Conservation (phyloP, 2,329 filamentous ascomycete genomes). For the Penicillium sp. region DNA sequence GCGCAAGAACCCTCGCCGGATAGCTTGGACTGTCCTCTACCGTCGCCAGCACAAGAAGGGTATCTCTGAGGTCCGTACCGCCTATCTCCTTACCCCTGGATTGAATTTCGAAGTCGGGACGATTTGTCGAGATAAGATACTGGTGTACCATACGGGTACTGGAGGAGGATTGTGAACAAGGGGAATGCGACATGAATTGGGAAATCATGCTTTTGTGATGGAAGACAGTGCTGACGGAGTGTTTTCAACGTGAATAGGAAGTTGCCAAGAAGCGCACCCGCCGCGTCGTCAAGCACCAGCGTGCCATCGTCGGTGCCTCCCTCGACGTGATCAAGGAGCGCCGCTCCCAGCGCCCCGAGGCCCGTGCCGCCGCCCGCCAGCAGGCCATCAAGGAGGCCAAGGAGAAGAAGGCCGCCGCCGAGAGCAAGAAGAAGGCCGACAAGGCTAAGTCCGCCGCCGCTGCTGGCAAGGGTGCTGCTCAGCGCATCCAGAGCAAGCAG, state of each 20-base stretch:
- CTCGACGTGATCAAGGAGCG: slow-evolving; percentile 99
- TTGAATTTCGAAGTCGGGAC: slow-evolving; percentile 25
- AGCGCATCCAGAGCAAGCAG: slow-evolving; percentile 93
- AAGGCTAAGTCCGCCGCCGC: slow-evolving; percentile 90
- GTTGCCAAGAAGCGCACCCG: slow-evolving; percentile 99
- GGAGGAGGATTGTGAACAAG: neutral
- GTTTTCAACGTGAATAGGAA: slow-evolving; percentile 69
- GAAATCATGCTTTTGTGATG: neutral
- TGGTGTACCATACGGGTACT: neutral
- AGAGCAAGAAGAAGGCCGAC: slow-evolving; percentile 96
- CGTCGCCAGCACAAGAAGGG: slow-evolving; percentile 99
- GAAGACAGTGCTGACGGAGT: slow-evolving; percentile 34
- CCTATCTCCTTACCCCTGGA: slow-evolving; percentile 24
- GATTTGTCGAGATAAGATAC: slow-evolving; percentile 14
- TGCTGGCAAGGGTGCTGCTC: slow-evolving; percentile 76
- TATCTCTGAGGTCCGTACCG: slow-evolving; percentile 93
- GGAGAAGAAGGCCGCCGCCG: slow-evolving; percentile 91
- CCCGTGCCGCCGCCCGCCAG: slow-evolving; percentile 85
- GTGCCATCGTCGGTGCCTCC: slow-evolving; percentile 97
- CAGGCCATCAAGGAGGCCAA: slow-evolving; percentile 96
- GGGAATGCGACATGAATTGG: neutral
- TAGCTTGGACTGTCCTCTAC: slow-evolving; percentile 98
- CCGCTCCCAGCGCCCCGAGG: slow-evolving; percentile 91
- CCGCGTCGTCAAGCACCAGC: slow-evolving; percentile 97
- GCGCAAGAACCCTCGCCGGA: slow-evolving; percentile 99